Percentiles rank a stretch among this genome's conserved stretches.
Conservation (phyloP, 148 eudicot genomes). For the Cornus florida region DNA sequence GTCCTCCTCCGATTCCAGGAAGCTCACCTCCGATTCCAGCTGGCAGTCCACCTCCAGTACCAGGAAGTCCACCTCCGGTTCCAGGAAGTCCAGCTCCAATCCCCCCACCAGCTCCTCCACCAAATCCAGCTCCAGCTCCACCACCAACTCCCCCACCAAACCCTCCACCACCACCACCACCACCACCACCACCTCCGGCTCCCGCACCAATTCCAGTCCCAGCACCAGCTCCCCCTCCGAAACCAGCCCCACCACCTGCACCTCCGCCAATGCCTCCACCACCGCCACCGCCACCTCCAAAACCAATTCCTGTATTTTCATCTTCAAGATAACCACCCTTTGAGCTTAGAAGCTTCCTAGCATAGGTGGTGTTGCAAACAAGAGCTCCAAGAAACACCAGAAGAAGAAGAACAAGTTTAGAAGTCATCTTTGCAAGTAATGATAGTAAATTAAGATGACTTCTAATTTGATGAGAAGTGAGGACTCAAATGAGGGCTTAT, state of each 20-base stretch:
- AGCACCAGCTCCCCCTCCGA: constrained; percentile 4
- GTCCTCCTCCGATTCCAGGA: too few relatives aligned
- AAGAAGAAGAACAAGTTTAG: constrained; percentile 14
- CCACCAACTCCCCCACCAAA: too few relatives aligned
- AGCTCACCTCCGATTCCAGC: too few relatives aligned
- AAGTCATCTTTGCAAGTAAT: constrained; percentile 7
- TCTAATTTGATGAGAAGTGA: background rate
- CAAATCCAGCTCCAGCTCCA: background rate
- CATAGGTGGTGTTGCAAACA: constrained; percentile 18
- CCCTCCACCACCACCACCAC: background rate
- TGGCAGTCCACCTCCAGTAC: too few relatives aligned
- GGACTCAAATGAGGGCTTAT: background rate
- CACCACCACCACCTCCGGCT: background rate
- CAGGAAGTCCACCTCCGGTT: too few relatives aligned
- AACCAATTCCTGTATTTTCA: constrained; percentile 11
- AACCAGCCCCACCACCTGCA: background rate
- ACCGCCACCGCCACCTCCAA: background rate
- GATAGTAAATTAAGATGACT: background rate
- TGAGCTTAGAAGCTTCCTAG: constrained; percentile 15
- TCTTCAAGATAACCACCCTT: constrained; percentile 4
- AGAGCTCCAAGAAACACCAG: constrained; percentile 16
- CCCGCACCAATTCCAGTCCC: constrained; percentile 5
- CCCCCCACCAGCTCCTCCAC: constrained; percentile 3
- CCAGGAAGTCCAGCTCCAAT: too few relatives aligned
- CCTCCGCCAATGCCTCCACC: constrained; percentile 9